Conservation (phyloP, 345 rosid species). For the Noccaea bulbosa region DNA sequence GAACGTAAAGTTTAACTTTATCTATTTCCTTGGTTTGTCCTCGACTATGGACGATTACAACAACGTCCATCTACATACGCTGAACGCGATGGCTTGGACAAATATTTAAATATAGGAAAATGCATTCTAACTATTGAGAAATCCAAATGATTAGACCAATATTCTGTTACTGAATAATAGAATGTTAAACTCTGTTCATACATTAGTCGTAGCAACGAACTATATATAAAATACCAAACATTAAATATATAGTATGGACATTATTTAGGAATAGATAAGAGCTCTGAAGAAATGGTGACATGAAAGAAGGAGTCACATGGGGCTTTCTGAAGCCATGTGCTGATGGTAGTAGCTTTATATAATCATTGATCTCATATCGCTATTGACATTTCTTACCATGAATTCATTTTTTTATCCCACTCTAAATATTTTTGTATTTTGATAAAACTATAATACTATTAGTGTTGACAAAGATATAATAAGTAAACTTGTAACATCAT, state of each 20-base stretch:
- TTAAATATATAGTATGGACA: conserved; percentile 23
- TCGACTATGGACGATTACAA: background rate
- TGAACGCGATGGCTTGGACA: conserved; percentile 24
- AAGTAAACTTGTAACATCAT: conserved; percentile 15
- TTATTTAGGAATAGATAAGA: conserved; percentile 32
- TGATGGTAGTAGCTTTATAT: conserved; percentile 33
- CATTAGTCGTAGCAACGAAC: conserved; percentile 34
- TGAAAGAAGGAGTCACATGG: conserved; percentile 40
- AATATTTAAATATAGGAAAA: conserved; percentile 11
- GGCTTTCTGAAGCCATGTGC: conserved; percentile 42
- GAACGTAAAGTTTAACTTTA: conserved; percentile 4
- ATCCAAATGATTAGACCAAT: conserved; percentile 40
- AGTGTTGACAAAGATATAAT: conserved; percentile 25
- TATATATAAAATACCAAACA: background rate
- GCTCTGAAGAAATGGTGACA: conserved; percentile 39
- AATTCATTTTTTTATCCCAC: conserved; percentile 3
- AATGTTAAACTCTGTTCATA: conserved; percentile 26
- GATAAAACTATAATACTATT: background rate
- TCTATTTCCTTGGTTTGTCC: background rate
- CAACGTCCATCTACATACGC: conserved; percentile 27
- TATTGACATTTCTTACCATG: conserved; percentile 41
- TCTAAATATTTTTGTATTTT: background rate
- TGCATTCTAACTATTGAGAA: conserved; percentile 33
- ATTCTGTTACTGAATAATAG: conserved; percentile 30
- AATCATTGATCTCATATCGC: conserved; percentile 32